Base-by-base conservation (phyloP, 495 filamentous ascomycete species). In the Xylaria castorea region DNA sequence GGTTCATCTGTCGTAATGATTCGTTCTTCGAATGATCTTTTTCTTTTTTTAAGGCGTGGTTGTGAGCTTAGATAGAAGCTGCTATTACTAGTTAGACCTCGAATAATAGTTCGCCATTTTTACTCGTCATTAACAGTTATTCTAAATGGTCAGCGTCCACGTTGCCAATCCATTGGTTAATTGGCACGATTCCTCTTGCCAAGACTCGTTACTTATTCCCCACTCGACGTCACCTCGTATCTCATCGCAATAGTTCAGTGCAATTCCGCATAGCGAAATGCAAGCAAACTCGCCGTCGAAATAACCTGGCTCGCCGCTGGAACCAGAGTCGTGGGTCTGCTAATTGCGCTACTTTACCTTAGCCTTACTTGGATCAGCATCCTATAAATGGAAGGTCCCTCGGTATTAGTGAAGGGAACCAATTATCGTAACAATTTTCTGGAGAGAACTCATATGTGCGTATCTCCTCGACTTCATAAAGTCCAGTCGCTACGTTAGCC, bases 131-230 rank as follows among this genome's bases (percentile, higher is more conserved):
- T 60, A 5, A 30, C n/a, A 22, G 42, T 14, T 27, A 40, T 63
- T 42, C n/a, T 40, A 22, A 64, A 57, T 27, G 2, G 48, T 64
- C 14, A 48, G 27, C 46, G 57, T 55, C 51, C 75, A 77, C 75
- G 75, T 77, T 77, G 53, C 68, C 16, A 51, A 75, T 74, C 48
- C 58, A 77, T 77, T 77, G 75, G 75, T 22, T 27, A 73, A 73
- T 73, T 67, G 64, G 18, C 46, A 66, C 20, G 7, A 34, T 25
- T 66, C 30, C 14, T 53, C 32, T 16, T 38, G 64, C 64, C 64
- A 66, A 66, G 64, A 5, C 64, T 66, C 46, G 42, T n/a, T 71
- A 48, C 22, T 20, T 60, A 12, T 63, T 61, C 61, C 51, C 61
- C 48, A 62, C 34, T 20, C 32, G n/a, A 63, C 46, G 14, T 51